Evolutionary conservation across 345 rosid genomes (phyloP).

Genomic region (Limnanthes douglasii): DNA sequence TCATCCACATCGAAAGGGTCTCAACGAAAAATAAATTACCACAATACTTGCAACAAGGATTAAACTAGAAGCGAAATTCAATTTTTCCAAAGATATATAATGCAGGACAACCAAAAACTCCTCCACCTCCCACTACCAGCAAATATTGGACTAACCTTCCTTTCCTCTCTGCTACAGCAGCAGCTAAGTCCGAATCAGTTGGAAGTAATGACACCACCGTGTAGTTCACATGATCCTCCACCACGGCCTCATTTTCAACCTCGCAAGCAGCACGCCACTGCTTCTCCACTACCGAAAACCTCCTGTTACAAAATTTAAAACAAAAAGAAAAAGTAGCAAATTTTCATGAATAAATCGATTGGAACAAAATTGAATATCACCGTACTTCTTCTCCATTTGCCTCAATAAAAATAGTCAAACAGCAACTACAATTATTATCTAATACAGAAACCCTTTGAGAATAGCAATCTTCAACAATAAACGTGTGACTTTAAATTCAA

Average conservation of each 20-base stretch:
- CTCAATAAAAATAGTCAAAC: no score
- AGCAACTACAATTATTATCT: no score
- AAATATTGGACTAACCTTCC: slow-evolving; percentile 41
- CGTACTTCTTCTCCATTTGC: not conserved
- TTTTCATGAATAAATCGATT: not conserved
- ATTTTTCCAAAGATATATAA: no score
- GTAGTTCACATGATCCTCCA: slow-evolving; percentile 15
- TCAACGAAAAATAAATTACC: not conserved
- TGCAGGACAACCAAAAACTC: no score
- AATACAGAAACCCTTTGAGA: no score
- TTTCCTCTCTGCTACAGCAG: slow-evolving; percentile 46
- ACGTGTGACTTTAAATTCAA: not conserved
- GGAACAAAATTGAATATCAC: not conserved
- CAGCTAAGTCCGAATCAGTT: slow-evolving; percentile 49
- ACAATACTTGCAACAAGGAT: not conserved
- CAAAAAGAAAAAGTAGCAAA: not conserved
- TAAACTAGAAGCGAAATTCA: no score
- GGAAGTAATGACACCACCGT: slow-evolving; percentile 29
- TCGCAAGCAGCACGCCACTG: slow-evolving; percentile 60
- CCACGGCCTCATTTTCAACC: slow-evolving; percentile 18
- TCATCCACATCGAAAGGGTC: not conserved
- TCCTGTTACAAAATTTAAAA: slow-evolving; percentile 20
- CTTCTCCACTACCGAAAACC: slow-evolving; percentile 77
- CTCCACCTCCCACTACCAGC: no score
- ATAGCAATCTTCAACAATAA: not conserved